Evolutionary conservation across 345 rosid species (phyloP), one percentile per base, ranked within the genome.

Genomic region (Eucalyptus rudis): DNA sequence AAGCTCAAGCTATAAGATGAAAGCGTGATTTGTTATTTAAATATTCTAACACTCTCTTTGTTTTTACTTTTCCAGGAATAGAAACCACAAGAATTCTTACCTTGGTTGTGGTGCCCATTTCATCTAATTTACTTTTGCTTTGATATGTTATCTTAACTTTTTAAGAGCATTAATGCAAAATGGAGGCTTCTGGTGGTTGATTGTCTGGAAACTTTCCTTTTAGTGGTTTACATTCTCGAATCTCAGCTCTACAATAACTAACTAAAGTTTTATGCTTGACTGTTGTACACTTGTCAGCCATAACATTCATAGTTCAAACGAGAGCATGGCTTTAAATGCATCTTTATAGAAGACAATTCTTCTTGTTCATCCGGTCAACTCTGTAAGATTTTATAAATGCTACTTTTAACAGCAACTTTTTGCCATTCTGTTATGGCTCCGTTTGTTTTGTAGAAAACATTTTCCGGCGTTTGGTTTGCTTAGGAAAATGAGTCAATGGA

Each of bases 201-300:
- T 33, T 8, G 3, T 16, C 25, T 68, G 80, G 44, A 33, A 68
- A 68, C 80, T 33, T 68, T 16, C 24, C 80, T 68, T 68, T 13
- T 33, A 16, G 13, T 16, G 13, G 80, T 68, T 68, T 4, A 17
- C 25, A 8, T 33, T 31, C 80, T 4, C 13, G 1, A 17, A 14
- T 16, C 80, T 68, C 13, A 68, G 80, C 80, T 44, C 80, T 25
- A 68, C 0, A 33, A 17, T 17, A 68, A 8, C 44, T 33, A 33
- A 33, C 2, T 68, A 1, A 1, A 68, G 7, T 16, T 4, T 66
- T 5, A 8, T 33, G 13, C 80, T 17, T 17, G 44, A 33, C 13
- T 2, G 4, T 33, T 1, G 0, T 31, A 9, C 8, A 68, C 0
- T 68, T 68, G 44, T 68, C 44, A 16, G 80, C 24, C 80, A 33